Evolutionary conservation across 1,139 yeast genomes (phyloP).

Genomic region (Zygotorulaspora mrakii): DNA sequence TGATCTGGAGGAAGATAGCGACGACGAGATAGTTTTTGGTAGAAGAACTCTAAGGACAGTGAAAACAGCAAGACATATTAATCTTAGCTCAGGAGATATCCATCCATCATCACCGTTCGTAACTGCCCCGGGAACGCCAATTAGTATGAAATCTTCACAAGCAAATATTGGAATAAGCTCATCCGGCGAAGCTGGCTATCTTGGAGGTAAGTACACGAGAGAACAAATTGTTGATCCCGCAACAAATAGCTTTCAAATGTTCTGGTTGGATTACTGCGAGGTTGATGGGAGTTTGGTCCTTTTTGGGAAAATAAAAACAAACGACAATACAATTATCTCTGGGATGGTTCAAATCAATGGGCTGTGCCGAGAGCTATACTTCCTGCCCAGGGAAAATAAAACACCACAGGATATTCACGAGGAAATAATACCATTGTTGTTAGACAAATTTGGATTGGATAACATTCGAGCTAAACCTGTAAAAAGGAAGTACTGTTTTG

Average conservation of each 20-base stretch:
- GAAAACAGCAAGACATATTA: conserved; percentile 37
- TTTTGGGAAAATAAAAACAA: conserved; percentile 76
- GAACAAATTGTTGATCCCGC: conserved; percentile 43
- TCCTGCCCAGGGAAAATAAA: conserved; percentile 61
- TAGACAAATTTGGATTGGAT: conserved; percentile 60
- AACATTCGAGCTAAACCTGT: conserved; percentile 68
- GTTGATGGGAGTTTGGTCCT: conserved; percentile 63
- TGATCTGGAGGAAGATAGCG: conserved; percentile 38
- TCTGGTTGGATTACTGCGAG: conserved; percentile 88
- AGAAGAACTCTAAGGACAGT: conserved; percentile 38
- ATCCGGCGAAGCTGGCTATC: conserved; percentile 25
- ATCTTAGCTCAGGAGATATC: conserved; percentile 33
- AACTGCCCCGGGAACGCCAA: conserved; percentile 36
- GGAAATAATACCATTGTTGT: conserved; percentile 64
- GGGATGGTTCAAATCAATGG: conserved; percentile 77
- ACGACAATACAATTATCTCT: conserved; percentile 57
- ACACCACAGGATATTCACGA: conserved; percentile 67
- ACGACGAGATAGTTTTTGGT: conserved; percentile 54
- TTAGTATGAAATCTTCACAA: conserved; percentile 9
- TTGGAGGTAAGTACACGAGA: conserved; percentile 46
- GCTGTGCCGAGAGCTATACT: conserved; percentile 65
- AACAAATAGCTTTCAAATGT: conserved; percentile 61
- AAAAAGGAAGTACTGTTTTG: conserved; percentile 82
- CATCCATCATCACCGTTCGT: conserved; percentile 36
- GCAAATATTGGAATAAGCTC: conserved; percentile 25